Evolutionary conservation across 306 rosid species (phyloP).

Genomic region (Vicia faba): DNA sequence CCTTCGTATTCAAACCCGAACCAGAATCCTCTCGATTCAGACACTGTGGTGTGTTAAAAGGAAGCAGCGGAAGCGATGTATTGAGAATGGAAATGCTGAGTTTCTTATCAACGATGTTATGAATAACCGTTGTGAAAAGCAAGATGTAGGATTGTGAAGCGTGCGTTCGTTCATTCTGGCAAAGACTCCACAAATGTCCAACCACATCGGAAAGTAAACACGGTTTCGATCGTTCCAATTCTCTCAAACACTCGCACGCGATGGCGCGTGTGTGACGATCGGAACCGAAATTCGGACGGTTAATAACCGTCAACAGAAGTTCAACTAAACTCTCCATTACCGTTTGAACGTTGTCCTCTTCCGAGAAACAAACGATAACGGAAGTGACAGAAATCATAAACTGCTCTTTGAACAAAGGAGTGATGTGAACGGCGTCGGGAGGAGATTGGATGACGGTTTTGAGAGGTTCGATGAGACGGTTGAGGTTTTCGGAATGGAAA

Average conservation of each 20-base stretch:
- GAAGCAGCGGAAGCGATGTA: conserved; percentile 64
- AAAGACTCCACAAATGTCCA: conserved; percentile 84
- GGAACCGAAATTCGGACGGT: conserved; percentile 77
- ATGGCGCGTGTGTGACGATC: conserved; percentile 74
- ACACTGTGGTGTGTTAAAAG: conserved; percentile 65
- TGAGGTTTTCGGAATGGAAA: conserved; percentile 41
- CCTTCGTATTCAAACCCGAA: conserved; percentile 65
- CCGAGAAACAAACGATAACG: conserved; percentile 55
- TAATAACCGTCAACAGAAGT: conserved; percentile 60
- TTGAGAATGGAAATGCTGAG: conserved; percentile 64
- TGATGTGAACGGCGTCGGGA: conserved; percentile 50
- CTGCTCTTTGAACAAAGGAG: conserved; percentile 75
- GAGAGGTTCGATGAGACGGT: conserved; percentile 63
- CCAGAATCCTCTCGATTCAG: conserved; percentile 23
- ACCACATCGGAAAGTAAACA: conserved; percentile 75
- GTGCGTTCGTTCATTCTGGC: conserved; percentile 94
- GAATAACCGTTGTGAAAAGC: conserved; percentile 65
- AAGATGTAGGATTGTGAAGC: conserved; percentile 77
- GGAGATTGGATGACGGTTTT: conserved; percentile 67
- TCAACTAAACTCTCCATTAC: conserved; percentile 60
- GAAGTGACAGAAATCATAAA: conserved; percentile 78
- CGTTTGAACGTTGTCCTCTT: conserved; percentile 24
- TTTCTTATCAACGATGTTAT: conserved; percentile 53
- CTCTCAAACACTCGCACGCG: conserved; percentile 90
- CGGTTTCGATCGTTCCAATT: conserved; percentile 71